These are phyloP conservation scores for Hypoxylon lenormandii DNA, from an alignment of 495 filamentous ascomycete species.

Conservation along the genomic window DNA sequence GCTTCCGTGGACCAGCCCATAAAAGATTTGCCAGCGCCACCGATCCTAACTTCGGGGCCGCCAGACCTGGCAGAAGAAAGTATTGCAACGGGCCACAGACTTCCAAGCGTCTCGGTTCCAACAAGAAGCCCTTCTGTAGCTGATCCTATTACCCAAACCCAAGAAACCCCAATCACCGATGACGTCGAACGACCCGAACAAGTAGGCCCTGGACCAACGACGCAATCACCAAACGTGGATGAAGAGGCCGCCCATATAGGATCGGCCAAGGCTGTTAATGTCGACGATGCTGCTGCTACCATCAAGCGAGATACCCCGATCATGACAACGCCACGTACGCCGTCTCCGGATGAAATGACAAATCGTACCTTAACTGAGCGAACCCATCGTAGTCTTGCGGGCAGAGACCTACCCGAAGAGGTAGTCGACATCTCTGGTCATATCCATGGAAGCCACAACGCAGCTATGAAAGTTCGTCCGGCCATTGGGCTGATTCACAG, in stretches of 20 bases:
- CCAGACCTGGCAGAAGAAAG: conserved; percentile 10
- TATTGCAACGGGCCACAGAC: conserved; percentile 11
- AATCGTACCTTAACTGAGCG: conserved; percentile 33
- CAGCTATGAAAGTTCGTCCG: conserved; percentile 52
- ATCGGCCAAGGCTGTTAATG: conserved; percentile 20
- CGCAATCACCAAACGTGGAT: conserved; percentile 28
- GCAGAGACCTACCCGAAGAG: conserved; percentile 47
- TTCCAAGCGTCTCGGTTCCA: conserved; percentile 20
- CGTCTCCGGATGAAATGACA: conserved; percentile 10
- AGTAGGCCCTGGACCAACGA: conserved; percentile 31
- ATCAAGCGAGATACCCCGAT: conserved; percentile 32
- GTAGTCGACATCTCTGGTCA: conserved; percentile 49
- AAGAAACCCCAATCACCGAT: conserved; percentile 3
- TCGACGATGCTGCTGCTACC: conserved; percentile 35
- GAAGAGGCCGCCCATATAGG: conserved; percentile 27
- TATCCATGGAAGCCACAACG: conserved; percentile 47
- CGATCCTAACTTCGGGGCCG: conserved; percentile 32
- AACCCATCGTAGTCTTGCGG: conserved; percentile 46
- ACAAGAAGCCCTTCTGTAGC: conserved; percentile 13
- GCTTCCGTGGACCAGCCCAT: conserved; percentile 14
- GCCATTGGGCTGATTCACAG: conserved; percentile 29
- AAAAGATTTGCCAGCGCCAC: conserved; percentile 43
- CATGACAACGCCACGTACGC: conserved; percentile 29
- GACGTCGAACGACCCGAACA: conserved; percentile 13
- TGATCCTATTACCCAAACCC: background rate